Evolutionary conservation across 306 rosid genomes (phyloP), one percentile per base, ranked within the genome.

Genomic region (Quercus rubra): DNA sequence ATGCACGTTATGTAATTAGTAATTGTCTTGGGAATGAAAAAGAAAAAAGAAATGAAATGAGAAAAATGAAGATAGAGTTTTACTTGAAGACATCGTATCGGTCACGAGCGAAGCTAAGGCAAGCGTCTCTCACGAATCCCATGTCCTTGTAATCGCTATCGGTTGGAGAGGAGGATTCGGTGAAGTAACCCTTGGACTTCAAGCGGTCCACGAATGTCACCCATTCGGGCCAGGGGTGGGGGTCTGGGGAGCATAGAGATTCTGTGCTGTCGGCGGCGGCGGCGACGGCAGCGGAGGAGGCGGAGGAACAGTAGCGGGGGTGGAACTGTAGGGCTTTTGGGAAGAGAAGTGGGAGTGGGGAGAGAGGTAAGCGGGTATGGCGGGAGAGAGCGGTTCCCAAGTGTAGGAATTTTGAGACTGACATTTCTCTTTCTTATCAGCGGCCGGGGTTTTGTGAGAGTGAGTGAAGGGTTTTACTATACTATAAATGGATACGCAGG

Each of bases 221-320:
- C 98, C 97, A 95, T 86, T 95, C 99, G 5, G 96, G 91, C 99
- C 98, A 95, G 3, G 99, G 98, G 79, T 95, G 99, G 70, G 49
- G 81, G 54, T 41, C 71, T 49, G 43, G 74, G 67, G 58, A 62
- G 68, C 83, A 25, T 14, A 71, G n/a, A 71, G 55, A 55, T 70
- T 78, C 90, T 7, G 79, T 17, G 76, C 52, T 21, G 70, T 82
- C 33, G 19, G 78, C 18, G 72, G 84, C 11, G 74, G 79, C 17
- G 72, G 84, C 12, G 70, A 72, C 33, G 5, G 69, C 3, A 54
- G 81, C 90, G 21, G 54, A 74, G 11, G 74, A 78, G 3, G 87
- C 43, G 19, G 84, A 74, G 80, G 79, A 73, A 63, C 77, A 20
- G 88, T 77, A 81, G 25, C 76, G 73, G 72, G 7, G 75, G 74